Evolutionary conservation across 805 yeast species (phyloP), one percentile per base, ranked within the genome.

Genomic region (Pichia scutulata): DNA sequence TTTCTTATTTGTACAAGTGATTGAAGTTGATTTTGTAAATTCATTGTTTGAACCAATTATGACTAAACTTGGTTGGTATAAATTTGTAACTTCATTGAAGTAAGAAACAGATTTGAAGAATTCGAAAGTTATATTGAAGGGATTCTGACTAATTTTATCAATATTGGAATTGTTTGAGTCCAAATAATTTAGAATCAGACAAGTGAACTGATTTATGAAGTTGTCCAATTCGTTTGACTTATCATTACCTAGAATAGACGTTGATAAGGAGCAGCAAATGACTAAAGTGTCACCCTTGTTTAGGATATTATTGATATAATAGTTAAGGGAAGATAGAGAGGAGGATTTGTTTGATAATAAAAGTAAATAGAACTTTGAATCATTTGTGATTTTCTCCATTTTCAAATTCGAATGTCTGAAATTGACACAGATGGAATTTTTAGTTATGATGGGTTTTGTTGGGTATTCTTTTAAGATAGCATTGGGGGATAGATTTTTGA

Each of bases 281-380:
- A 86, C 77, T 4, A 86, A 64, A 40, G 77, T 74, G 63, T 86
- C 95, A 14, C 89, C 86, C 57, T 80, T 67, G 49, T 74, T 75
- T 7, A 80, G 67, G 9, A 81, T 64, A 42, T 72, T 69, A 40
- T 70, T 69, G 18, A 84, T 59, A 10, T 78, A 70, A 76, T 83
- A 86, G 61, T 86, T 92, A 18, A 86, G 65, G 1, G 87, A 80
- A 26, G 81, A 84, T 86, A 90, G 81, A 0, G 93, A 82, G 64
- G 83, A 86, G 44, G 70, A 71, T 50, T 87, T 70, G 6, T 85
- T 88, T 49, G 82, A 73, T 41, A 86, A 71, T 57, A 82, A 78
- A 14, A 81, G 76, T 52, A 85, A 50, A 51, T 62, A 60, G 41
- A 53, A 60, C 46, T 58, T 61, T 4, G 33, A 28, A 13, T 28